Base-by-base conservation (phyloP, 495 filamentous ascomycete genomes). In the Bacidia gigantensis region DNA sequence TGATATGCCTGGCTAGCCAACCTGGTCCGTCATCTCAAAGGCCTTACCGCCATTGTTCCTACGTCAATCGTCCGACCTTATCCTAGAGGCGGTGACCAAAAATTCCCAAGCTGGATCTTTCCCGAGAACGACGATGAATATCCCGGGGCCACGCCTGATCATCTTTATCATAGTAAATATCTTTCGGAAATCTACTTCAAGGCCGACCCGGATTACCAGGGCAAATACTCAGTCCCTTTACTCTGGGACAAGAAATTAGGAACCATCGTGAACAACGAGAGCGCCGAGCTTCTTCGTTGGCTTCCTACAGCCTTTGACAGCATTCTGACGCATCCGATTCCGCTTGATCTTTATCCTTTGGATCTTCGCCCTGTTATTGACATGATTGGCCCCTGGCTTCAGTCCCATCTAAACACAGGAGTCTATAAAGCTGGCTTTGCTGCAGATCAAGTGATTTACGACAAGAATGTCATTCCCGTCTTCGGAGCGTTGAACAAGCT, bases 61-160 rank as follows among this genome's bases (percentile, higher is more conserved):
- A 74, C 81, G 52, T 82, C 81, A 2, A 67, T 75, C n/a, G 82
- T 89, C 3, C 83, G 86, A 58, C 83, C 82, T 69, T 77, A 87
- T 58, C 74, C 75, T 54, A 76, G 83, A 72, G 67, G 71, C 21
- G 74, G 73, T 49, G 29, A 35, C 14, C 29, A 35, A 14, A 35
- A 35, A 35, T 35, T 35, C 29, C 29, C 29, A 35, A 35, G 29
- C 29, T 77, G 74, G 74, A 56, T 60, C 38, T 78, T 77, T 55
- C 72, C 75, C 2, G 45, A 29, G 3, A 65, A 64, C 1, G 62
- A 77, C 32, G 66, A 68, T 11, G 71, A 76, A 50, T 76, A 79
- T 52, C 65, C 70, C 2, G 63, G 63, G n/a, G 65, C 73, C 40
- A 77, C 75, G 7, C 63, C 71, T 12, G 76, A 80, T 56, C 62